Conservation (phyloP, 768 basidiomycete genomes). For the Tulasnella sp. region DNA sequence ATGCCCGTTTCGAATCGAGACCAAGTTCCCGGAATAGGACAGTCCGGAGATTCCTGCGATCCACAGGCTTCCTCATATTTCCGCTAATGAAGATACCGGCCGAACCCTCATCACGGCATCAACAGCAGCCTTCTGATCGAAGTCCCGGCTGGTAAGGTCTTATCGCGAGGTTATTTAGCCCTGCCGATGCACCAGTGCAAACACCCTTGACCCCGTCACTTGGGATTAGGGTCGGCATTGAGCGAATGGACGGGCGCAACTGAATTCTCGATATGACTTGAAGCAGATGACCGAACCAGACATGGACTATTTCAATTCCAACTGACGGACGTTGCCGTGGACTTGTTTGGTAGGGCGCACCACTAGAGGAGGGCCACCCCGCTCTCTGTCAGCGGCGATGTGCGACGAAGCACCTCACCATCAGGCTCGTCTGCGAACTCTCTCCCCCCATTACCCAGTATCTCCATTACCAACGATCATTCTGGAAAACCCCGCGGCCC, state of each 20-base stretch:
- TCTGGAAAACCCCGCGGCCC: neutral
- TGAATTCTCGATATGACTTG: neutral
- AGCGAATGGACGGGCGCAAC: neutral
- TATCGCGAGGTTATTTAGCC: neutral
- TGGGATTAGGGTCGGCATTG: neutral
- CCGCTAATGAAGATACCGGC: neutral
- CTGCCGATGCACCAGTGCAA: neutral
- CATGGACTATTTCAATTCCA: neutral
- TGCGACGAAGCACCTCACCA: neutral
- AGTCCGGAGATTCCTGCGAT: neutral
- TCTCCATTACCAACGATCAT: neutral
- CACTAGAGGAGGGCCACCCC: neutral
- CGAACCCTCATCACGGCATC: neutral
- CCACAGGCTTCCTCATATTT: neutral
- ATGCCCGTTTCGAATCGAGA: neutral
- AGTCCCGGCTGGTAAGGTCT: neutral
- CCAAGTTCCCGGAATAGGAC: neutral
- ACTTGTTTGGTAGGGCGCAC: neutral
- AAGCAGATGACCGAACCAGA: neutral
- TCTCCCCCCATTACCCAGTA: neutral
- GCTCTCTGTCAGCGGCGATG: neutral
- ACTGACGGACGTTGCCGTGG: neutral
- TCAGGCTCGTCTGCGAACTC: conserved; percentile 7
- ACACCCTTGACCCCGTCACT: neutral
- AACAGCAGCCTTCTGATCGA: neutral